phyloP scores from a whole-genome alignment of 352 stramenopile species.

The Discostella stelligera region DNA sequence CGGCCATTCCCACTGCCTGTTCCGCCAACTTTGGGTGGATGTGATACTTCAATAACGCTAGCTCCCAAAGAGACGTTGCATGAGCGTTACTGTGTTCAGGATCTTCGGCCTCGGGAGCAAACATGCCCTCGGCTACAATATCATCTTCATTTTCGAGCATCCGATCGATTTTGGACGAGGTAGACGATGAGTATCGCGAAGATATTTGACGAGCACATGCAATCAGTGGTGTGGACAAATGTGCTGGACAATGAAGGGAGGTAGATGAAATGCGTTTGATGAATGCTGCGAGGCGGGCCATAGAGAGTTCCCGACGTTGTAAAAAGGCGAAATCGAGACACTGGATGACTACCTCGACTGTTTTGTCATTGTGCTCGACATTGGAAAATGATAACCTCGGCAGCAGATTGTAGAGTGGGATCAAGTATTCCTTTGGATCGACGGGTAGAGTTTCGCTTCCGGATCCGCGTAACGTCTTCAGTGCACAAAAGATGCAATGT shows the following conservation, averaged over 20 bases:
- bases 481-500: slow-evolving; percentile 89
- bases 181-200: slow-evolving; percentile 87
- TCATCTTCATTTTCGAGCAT: slow-evolving; percentile 95
- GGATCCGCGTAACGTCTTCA: slow-evolving; percentile 91
- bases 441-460: slow-evolving; percentile 91
- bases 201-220: slow-evolving; percentile 88
- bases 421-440: slow-evolving; percentile 95
- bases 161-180: slow-evolving; percentile 82
- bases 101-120: slow-evolving; percentile 88
- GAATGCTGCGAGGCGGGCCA: slow-evolving; percentile 91
- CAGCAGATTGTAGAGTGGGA: slow-evolving; percentile 90
- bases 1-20: slow-evolving; percentile 46
- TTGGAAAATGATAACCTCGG: slow-evolving; percentile 26
- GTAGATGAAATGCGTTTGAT: slow-evolving; percentile 91
- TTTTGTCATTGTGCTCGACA: slow-evolving; percentile 31
- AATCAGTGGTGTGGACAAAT: slow-evolving; percentile 87
- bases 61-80: slow-evolving; percentile 90
- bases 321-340: slow-evolving; percentile 92
- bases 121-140: slow-evolving; percentile 90
- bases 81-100: slow-evolving; percentile 94
- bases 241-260: slow-evolving; percentile 85
- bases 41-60: slow-evolving; percentile 87
- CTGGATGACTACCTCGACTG: slow-evolving; percentile 75
- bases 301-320: slow-evolving; percentile 92
- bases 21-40: slow-evolving; percentile 83